phyloP scores from a whole-genome alignment of 805 yeast species.

The Cyberlindnera mrakii region DNA sequence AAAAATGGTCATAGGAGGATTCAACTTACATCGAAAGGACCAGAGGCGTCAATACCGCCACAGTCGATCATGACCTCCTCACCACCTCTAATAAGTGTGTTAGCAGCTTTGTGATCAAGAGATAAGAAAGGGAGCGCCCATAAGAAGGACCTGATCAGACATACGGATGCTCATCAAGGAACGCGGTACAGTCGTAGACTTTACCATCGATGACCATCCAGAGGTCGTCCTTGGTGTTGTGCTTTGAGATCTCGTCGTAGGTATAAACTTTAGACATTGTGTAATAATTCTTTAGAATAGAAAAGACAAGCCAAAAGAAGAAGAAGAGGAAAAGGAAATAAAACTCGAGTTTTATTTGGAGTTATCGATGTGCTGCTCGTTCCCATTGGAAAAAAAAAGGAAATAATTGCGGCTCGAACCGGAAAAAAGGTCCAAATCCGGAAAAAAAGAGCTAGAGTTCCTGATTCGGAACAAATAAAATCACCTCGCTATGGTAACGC shows the following conservation, averaged over 20 bases:
- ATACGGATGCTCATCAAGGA: conserved; percentile 52
- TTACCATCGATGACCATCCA: conserved; percentile 84
- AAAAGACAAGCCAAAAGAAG: not conserved
- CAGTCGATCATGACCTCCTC: conserved; percentile 77
- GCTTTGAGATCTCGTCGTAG: conserved; percentile 63
- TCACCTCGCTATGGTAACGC: too few species aligned
- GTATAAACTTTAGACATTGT: conserved; percentile 48
- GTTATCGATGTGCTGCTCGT: too few species aligned
- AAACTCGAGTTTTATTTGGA: not conserved
- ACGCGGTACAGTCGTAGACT: conserved; percentile 56
- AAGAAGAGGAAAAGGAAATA: not conserved
- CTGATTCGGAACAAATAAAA: not conserved
- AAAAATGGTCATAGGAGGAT: conserved; percentile 10
- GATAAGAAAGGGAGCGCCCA: not conserved
- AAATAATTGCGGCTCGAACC: too few species aligned
- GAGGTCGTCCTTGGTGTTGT: conserved; percentile 67
- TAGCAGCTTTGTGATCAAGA: conserved; percentile 24
- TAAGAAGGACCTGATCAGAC: conserved; percentile 20
- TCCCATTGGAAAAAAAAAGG: too few species aligned
- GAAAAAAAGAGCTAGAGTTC: conserved; percentile 1
- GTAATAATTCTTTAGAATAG: not conserved
- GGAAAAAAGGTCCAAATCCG: not conserved
- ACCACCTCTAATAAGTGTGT: conserved; percentile 46
- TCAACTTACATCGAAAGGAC: conserved; percentile 53
- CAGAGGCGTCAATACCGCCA: conserved; percentile 82